phyloP scores from a whole-genome alignment of 768 basidiomycete genomes.

The Flagelloscypha sp. region DNA sequence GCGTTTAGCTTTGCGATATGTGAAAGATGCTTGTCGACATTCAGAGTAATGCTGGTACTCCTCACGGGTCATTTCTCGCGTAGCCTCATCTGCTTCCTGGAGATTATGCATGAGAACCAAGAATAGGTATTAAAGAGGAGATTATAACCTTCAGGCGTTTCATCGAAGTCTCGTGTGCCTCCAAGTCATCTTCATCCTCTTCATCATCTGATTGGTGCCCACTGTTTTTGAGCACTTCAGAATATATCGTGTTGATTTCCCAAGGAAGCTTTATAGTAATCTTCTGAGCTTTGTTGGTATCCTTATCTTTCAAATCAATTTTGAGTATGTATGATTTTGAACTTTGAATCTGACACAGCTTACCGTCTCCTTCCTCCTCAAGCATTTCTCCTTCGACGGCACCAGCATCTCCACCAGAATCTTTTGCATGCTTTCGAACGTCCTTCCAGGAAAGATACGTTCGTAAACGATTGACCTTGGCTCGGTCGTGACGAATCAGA shows the following conservation, averaged over 20 bases:
- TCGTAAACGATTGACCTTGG: conserved; percentile 85
- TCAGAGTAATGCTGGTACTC: conserved; percentile 97
- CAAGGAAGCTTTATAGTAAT: conserved; percentile 93
- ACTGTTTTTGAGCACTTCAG: conserved; percentile 68
- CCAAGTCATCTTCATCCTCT: conserved; percentile 93
- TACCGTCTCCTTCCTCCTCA: conserved; percentile 79
- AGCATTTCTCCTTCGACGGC: conserved; percentile 76
- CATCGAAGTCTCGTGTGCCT: conserved; percentile 92
- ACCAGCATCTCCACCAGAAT: conserved; percentile 74
- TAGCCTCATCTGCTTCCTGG: conserved; percentile 91
- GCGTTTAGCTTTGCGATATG: conserved; percentile 93
- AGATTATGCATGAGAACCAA: not conserved
- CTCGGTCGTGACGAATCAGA: conserved; percentile 87
- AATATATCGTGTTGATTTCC: conserved; percentile 90
- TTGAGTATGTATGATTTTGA: not conserved
- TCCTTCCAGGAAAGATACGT: conserved; percentile 98
- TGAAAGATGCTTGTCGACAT: conserved; percentile 94
- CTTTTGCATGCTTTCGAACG: conserved; percentile 90
- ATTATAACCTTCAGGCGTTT: conserved; percentile 62
- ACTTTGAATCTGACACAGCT: conserved; percentile 10
- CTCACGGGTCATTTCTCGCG: conserved; percentile 91
- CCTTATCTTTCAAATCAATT: conserved; percentile 45
- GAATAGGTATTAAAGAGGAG: not conserved
- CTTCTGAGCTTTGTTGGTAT: conserved; percentile 80
- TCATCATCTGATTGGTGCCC: conserved; percentile 88